Base-by-base conservation (phyloP, 495 filamentous ascomycete genomes). In the Hypoxylon rickii region DNA sequence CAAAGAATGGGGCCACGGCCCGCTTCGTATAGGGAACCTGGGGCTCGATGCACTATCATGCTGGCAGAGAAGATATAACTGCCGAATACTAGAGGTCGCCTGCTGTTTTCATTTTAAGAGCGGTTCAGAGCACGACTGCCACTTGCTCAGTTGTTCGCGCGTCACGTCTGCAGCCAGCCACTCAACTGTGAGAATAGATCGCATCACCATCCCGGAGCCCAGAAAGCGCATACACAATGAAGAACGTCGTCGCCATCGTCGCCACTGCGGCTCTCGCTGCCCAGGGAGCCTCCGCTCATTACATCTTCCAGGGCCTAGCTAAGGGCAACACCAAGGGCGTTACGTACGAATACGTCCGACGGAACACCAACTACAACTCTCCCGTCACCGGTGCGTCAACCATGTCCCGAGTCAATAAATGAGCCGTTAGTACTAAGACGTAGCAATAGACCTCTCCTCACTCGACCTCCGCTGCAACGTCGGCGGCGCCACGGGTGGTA, bases 391-490 rank as follows among this genome's bases (percentile, higher is more conserved):
- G 65, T 68, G 46, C 18, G 65, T 57, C 10, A 10, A 12, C 5
- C 45, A 15, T 29, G 7, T 11, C 33, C 5, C 21, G n/a, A n/a
- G n/a, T n/a, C n/a, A n/a, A n/a, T n/a, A n/a, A n/a, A n/a, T n/a
- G n/a, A n/a, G n/a, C n/a, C n/a, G n/a, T n/a, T n/a, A n/a, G 15
- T 36, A 38, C 45, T 51, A 12, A 61, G 31, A 46, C 16, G 12
- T 44, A 20, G 31, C 6, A 29, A 48, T 13, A 70, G 65, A 79
- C 52, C 70, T 84, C 0, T 58, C 78, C 3, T 79, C 75, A 7
- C 70, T 64, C 4, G 79, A 85, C 40, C 72, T 86, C 40, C 71
- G 81, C 0, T 86, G 83, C 73, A 86, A 86, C 40, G 80, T 78
- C 19, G 81, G 79, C 49, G 81, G 79, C 24, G 67, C 55, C 6